A percentile compares a stretch with the other conserved stretches of the same genome.
These are phyloP conservation scores for Thelonectria olida DNA, from an alignment of 2,329 filamentous ascomycete species.

Conservation along the genomic window DNA sequence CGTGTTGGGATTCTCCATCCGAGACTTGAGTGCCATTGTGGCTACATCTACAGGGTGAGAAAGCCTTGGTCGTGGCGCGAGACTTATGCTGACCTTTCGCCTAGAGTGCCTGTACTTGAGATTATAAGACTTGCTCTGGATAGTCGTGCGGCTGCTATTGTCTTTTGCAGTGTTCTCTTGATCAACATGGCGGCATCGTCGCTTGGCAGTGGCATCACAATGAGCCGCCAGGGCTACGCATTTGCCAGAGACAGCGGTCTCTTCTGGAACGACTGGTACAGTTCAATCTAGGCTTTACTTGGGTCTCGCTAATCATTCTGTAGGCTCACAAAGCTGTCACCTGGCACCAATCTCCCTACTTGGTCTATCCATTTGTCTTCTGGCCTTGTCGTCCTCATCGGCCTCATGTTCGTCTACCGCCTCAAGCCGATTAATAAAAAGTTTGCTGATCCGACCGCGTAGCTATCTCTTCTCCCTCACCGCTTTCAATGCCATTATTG, in stretches of 20 bases:
- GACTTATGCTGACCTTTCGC: background rate
- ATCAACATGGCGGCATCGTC: background rate
- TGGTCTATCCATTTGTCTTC: constrained; percentile 12
- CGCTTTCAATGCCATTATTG: constrained; percentile 9
- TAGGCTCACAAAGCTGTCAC: background rate
- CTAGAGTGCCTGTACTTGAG: constrained; percentile 1
- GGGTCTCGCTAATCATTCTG: background rate
- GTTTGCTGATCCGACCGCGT: background rate
- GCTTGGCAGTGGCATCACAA: background rate
- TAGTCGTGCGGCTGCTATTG: constrained; percentile 6
- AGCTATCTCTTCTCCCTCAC: constrained; percentile 8
- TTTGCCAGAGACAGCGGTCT: constrained; percentile 11
- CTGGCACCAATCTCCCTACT: background rate
- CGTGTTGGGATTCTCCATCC: constrained; percentile 1
- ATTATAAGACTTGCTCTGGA: background rate
- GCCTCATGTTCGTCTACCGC: constrained; percentile 1
- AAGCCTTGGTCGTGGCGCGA: too few relatives aligned
- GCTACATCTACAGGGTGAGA: constrained; percentile 7
- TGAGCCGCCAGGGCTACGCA: constrained; percentile 2
- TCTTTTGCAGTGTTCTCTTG: background rate
- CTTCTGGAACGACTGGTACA: background rate
- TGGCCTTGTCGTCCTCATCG: background rate
- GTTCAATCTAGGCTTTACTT: background rate
- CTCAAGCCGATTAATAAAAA: background rate
- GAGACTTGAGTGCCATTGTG: background rate